A percentile compares a stretch with the other conserved stretches of the same genome.
Evolutionary conservation across 2,329 filamentous ascomycete species (phyloP).

Genomic region (Cyanodermella asteris): DNA sequence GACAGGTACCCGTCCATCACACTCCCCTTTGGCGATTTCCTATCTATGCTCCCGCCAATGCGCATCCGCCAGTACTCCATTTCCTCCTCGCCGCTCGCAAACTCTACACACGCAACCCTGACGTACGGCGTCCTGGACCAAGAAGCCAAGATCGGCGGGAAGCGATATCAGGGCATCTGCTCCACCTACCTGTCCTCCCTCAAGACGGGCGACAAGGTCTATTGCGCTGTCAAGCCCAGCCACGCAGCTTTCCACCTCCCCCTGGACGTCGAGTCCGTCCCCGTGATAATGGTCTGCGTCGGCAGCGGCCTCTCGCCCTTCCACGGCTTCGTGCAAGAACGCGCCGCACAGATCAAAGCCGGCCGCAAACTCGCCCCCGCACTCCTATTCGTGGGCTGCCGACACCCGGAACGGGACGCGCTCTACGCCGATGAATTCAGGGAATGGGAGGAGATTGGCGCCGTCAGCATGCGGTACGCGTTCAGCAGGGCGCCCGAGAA

Average conservation of each 20-base stretch:
- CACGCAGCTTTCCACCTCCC: constrained; percentile 2
- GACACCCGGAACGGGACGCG: constrained; percentile 30
- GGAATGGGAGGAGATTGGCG: constrained; percentile 37
- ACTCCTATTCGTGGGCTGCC: constrained; percentile 45
- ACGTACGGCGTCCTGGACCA: constrained; percentile 42
- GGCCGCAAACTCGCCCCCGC: constrained; percentile 36
- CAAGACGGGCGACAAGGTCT: not conserved
- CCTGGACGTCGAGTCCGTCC: constrained; percentile 16
- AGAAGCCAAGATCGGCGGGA: constrained; percentile 20
- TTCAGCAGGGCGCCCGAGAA: constrained; percentile 28
- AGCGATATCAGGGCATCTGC: constrained; percentile 35
- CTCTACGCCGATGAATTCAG: constrained; percentile 38
- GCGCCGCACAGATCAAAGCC: constrained; percentile 27
- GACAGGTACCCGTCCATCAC: constrained; percentile 37
- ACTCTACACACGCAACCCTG: constrained; percentile 35
- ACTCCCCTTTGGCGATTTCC: constrained; percentile 43
- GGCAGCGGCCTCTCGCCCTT: constrained; percentile 37
- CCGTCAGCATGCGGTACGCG: constrained; percentile 38
- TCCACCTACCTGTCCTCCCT: constrained; percentile 32
- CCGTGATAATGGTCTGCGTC: constrained; percentile 30
- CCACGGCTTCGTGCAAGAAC: constrained; percentile 40
- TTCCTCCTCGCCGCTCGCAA: constrained; percentile 46
- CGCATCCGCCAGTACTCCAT: constrained; percentile 61
- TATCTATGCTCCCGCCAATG: constrained; percentile 56
- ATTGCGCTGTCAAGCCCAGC: not conserved